Evolutionary conservation across 306 rosid genomes (phyloP), one percentile per base, ranked within the genome.

Genomic region (Corylus americana): DNA sequence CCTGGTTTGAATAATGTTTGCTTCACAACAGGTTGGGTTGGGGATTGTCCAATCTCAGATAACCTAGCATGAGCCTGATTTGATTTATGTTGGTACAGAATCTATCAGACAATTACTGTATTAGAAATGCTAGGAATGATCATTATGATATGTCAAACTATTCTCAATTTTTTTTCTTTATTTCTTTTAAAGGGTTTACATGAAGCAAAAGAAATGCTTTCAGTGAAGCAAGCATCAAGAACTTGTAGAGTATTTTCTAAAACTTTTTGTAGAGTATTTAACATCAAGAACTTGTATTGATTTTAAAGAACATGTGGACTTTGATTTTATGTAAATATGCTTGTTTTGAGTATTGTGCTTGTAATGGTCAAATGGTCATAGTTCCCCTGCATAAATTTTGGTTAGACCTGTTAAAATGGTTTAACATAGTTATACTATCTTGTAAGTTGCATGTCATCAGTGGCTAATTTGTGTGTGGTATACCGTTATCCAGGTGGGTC

Each of bases 401-500:
- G 50, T 14, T 67, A 42, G 37, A 39, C 59, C 55, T 25, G n/a
- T 75, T 10, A 7, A 4, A 10, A 58, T 51, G 11, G 14, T 67
- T 59, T 37, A 20, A 29, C 70, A 35, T 22, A 18, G 49, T 48
- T 37, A 11, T 42, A 18, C 49, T 11, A 11, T 72, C 59, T 75
- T 53, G 5, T 13, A 67, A 5, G 22, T 20, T 8, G 9, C 4
- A 10, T 76, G 54, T 51, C 50, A 39, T 70, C 62, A 39, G 42
- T 59, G 55, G 63, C 74, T 64, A 29, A 75, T 67, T 3, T 74
- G 25, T 66, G n/a, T 10, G 18, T 70, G 35, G 18, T 81, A 29
- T 77, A 35, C 75, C 57, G 55, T 80, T 86, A 75, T 78, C 79
- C 91, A 95, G 99, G 99, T 95, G 99, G 99, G 94, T 95, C 81